Evolutionary conservation across 192 early-diverging fungal genomes (phyloP), one percentile per base, ranked within the genome.

Genomic region (Backusella tuberculispora): DNA sequence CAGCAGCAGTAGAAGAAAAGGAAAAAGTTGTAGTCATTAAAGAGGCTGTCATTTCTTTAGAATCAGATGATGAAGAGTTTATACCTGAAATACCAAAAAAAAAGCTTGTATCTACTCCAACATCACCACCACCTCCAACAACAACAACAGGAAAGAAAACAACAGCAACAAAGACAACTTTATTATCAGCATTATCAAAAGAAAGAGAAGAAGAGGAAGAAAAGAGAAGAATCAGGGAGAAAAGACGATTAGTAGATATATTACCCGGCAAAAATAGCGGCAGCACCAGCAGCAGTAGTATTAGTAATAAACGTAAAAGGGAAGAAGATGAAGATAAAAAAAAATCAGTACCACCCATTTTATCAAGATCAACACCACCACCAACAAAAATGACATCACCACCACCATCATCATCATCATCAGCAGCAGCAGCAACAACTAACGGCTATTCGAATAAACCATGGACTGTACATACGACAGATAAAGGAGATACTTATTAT

Each of bases 41-140:
- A 60, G 53, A 60, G 12, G 53, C 53, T 10, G 53, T 60, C 53
- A 60, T 60, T 26, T 60, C 53, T 10, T 60, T 60, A 60, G 53
- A 60, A 12, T 26, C 53, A 12, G 53, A 60, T 60, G 53, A 60
- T 24, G 53, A 60, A 24, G 53, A 60, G 53, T 60, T 60, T 21
- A 60, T 60, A 60, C 21, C 53, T 60, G 53, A 60, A 24, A 8
- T 50, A 26, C 53, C 53, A n/a, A 24, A 26, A 26, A 60, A 60
- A n/a, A 24, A 60, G 53, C 10, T 60, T 0, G 2, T 0, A 34
- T 34, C 29, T 34, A 34, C 29, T 34, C 29, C 29, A 34, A 34
- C 29, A 34, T 34, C 29, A 34, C 29, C 29, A 34, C 2, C 29
- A 2, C 29, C 29, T 1, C 29, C 29, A 34, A 24, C 53, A 60